A percentile compares a stretch with the other conserved stretches of the same genome.
phyloP scores from a whole-genome alignment of 108 stramenopile species.

The Epithemia pelagica region DNA sequence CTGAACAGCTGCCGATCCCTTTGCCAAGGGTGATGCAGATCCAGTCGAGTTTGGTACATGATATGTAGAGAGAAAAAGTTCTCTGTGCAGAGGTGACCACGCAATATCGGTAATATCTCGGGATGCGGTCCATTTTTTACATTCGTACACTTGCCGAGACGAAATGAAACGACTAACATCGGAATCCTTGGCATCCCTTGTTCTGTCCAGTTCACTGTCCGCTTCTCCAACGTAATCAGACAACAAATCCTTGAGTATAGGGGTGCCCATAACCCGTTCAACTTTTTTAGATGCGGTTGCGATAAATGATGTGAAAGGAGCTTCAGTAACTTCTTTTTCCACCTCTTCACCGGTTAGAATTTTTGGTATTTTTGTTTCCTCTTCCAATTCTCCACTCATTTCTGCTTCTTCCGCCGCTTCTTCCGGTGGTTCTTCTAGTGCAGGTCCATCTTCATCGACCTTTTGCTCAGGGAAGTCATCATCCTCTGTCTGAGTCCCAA shows the following conservation, averaged over 20 bases:
- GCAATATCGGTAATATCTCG: conserved; percentile 73
- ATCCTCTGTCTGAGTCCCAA: conserved; percentile 71
- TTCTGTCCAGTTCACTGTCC: conserved; percentile 18
- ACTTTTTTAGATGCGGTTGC: conserved; percentile 78
- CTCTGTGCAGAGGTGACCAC: conserved; percentile 80
- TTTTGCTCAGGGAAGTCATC: conserved; percentile 64
- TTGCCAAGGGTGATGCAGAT: conserved; percentile 16
- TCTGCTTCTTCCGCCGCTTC: conserved; percentile 9
- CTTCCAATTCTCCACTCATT: conserved; percentile 3
- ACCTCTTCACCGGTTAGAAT: conserved; percentile 55
- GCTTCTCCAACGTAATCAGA: conserved; percentile 56
- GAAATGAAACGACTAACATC: conserved; percentile 50
- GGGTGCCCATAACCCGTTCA: conserved; percentile 62
- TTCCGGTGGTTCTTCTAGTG: conserved; percentile 13
- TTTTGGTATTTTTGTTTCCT: conserved; percentile 22
- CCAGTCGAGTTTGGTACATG: conserved; percentile 37
- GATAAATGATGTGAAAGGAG: conserved; percentile 61
- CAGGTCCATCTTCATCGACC: conserved; percentile 42
- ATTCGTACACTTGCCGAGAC: conserved; percentile 56
- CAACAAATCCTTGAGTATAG: conserved; percentile 51
- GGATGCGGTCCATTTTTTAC: conserved; percentile 56
- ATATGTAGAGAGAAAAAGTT: conserved; percentile 69
- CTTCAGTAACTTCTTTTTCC: conserved; percentile 40
- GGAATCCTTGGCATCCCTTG: conserved; percentile 21
- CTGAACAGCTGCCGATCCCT: conserved; percentile 31